Evolutionary conservation across 345 rosid genomes (phyloP).

Genomic region (Gossypium ekmanianum): DNA sequence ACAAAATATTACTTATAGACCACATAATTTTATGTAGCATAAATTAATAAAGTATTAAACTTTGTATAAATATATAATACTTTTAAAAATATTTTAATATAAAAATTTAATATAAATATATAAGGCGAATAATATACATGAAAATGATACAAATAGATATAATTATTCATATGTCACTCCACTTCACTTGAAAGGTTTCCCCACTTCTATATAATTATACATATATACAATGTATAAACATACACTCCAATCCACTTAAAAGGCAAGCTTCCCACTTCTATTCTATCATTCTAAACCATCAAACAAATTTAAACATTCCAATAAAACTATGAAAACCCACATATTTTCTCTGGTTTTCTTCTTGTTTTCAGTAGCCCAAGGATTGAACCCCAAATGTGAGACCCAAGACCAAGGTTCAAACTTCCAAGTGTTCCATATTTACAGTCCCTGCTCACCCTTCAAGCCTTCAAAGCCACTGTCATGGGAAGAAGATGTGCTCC

Average conservation of each 20-base stretch:
- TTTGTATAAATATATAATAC: too few relatives aligned
- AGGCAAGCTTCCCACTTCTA: too few relatives aligned
- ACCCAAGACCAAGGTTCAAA: constrained; percentile 47
- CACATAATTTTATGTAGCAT: too few relatives aligned
- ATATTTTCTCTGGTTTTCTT: constrained; percentile 24
- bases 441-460: constrained; percentile 77
- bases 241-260: background rate
- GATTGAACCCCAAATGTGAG: constrained; percentile 41
- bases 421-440: constrained; percentile 69
- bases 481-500: constrained; percentile 72
- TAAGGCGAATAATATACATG: too few relatives aligned
- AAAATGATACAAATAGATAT: background rate
- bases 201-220: constrained; percentile 22
- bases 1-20: too few relatives aligned
- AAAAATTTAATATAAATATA: too few relatives aligned
- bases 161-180: background rate
- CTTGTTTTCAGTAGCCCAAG: constrained; percentile 31
- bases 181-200: background rate
- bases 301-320: background rate
- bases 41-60: too few relatives aligned
- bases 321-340: constrained; percentile 30
- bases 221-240: background rate
- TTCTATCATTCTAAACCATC: constrained; percentile 2
- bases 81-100: too few relatives aligned
- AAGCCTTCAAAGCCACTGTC: constrained; percentile 47